phyloP scores from a whole-genome alignment of 2,329 filamentous ascomycete genomes.

The Alternaria rosae region DNA sequence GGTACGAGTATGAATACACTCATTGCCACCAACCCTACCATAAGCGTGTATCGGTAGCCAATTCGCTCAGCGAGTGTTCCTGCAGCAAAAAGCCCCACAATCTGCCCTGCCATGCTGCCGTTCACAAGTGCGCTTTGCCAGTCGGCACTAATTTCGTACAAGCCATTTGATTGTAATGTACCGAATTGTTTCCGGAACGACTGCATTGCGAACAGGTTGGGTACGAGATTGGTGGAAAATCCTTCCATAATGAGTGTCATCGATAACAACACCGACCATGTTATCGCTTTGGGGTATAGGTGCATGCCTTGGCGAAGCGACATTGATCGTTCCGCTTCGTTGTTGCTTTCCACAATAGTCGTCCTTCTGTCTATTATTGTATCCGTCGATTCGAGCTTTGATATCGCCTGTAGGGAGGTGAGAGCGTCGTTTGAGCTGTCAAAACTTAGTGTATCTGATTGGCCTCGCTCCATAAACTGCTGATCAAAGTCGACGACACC shows the following conservation, averaged over 20 bases:
- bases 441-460: conserved; percentile 6
- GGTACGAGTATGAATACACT: conserved; percentile 19
- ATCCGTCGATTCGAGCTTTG: background rate
- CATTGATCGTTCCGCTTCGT: conserved; percentile 30
- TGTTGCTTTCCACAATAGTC: background rate
- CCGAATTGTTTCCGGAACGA: conserved; percentile 50
- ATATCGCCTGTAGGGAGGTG: background rate
- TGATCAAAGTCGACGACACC: background rate
- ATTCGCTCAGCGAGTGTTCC: conserved; percentile 52
- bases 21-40: conserved; percentile 17
- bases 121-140: conserved; percentile 55
- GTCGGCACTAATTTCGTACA: conserved; percentile 47
- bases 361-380: background rate
- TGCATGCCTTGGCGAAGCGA: conserved; percentile 72
- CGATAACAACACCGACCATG: conserved; percentile 81
- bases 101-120: conserved; percentile 50
- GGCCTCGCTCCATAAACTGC: background rate
- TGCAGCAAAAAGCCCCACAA: conserved; percentile 51
- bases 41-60: conserved; percentile 35
- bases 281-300: conserved; percentile 84
- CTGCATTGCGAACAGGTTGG: conserved; percentile 69
- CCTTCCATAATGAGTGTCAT: conserved; percentile 88
- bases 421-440: background rate
- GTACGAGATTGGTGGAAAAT: conserved; percentile 79
- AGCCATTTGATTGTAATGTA: conserved; percentile 23